A percentile compares a stretch with the other conserved stretches of the same genome.
These are phyloP conservation scores for Dendrobium nobile DNA, from an alignment of 106 monocot genomes.

Conservation along the genomic window DNA sequence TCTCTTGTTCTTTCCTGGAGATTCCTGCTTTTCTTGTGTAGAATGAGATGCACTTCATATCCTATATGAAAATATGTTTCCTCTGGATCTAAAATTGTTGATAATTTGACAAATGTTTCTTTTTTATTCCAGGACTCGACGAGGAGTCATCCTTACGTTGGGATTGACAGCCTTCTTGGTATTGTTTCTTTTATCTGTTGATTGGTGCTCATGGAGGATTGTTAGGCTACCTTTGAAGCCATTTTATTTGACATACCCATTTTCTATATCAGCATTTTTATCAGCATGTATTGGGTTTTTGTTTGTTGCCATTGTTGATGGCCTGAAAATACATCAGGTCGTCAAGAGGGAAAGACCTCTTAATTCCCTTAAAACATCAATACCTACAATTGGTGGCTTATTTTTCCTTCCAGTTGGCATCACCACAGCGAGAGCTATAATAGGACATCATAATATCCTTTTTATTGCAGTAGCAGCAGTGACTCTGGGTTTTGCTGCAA, in stretches of 20 bases:
- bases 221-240: slow-evolving; percentile 76
- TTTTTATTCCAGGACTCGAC: slow-evolving; percentile 40
- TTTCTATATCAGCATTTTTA: slow-evolving; percentile 48
- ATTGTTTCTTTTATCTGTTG: slow-evolving; percentile 61
- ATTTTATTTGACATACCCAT: slow-evolving; percentile 71
- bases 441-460: slow-evolving; percentile 35
- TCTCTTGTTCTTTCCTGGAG: background rate
- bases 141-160: slow-evolving; percentile 57
- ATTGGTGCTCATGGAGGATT: slow-evolving; percentile 86
- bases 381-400: slow-evolving; percentile 81
- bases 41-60: background rate
- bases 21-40: background rate
- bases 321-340: slow-evolving; percentile 53
- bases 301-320: slow-evolving; percentile 64
- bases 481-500: slow-evolving; percentile 53
- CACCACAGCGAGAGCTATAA: slow-evolving; percentile 33
- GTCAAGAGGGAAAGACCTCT: slow-evolving; percentile 36
- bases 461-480: slow-evolving; percentile 47
- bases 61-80: background rate
- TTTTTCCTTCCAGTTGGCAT: slow-evolving; percentile 84
- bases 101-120: background rate
- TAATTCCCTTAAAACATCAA: slow-evolving; percentile 31
- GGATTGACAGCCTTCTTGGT: slow-evolving; percentile 41
- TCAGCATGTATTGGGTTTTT: slow-evolving; percentile 66
- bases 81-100: background rate